Base-by-base conservation (phyloP, 441 rosid species). In the Kokia cookei region DNA sequence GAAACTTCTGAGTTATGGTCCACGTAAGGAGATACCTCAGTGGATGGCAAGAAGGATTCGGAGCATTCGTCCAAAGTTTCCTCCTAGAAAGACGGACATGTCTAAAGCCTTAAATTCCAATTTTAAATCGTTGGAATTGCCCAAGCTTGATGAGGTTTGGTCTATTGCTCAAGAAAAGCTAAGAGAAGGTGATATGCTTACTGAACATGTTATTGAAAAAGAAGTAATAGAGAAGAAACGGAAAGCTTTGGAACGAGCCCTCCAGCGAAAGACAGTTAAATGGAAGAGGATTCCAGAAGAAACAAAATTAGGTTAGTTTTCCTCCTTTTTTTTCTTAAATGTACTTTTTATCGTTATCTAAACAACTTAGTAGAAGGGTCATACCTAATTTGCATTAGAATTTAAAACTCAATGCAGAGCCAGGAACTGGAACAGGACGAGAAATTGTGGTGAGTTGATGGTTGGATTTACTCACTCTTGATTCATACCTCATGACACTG, bases 21-120 rank as follows among this genome's bases (percentile, higher is more conserved):
- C 89, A 37, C 87, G 87, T 61, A 82, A 76, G 74, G 87, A 86
- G 73, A 79, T 79, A 43, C 87, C 89, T 73, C 84, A 67, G 13
- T 82, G 89, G 89, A 84, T 80, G 83, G 89, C 87, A 71, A 84
- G 86, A 76, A 84, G 84, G 82, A 86, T 86, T 7, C 3, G 76
- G 42, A 60, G 69, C 55, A 77, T 86, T 72, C 61, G 71, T 69
- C 87, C 85, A 29, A 86, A 74, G 79, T 83, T 86, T 59, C 89
- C 89, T 14, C 89, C 89, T 53, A 80, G 80, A 68, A 84, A 76
- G 72, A 29, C 66, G 61, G 77, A 82, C 68, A 51, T 79, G 11
- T 80, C 76, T 58, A 84, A 84, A 70, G 83, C 77, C 68, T 73
- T 82, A 35, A 62, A 71, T 61, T 73, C 82, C 54, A 64, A 64